Conservation (phyloP, 495 filamentous ascomycete genomes). For the Penicillium odoratum region DNA sequence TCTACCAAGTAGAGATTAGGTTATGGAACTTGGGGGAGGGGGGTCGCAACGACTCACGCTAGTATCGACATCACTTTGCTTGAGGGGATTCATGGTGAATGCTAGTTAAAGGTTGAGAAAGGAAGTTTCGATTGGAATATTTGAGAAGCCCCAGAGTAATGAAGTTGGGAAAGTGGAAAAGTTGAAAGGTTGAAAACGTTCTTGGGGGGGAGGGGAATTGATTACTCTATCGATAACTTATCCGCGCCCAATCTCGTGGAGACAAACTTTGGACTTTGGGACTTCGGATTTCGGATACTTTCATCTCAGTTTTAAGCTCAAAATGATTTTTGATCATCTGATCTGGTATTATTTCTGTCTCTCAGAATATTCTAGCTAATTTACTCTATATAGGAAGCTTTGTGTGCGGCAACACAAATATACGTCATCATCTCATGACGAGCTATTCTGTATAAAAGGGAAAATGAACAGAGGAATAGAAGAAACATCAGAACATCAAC, state of each 20-base stretch:
- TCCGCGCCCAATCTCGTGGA: constrained; percentile 6
- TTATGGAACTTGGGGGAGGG: not conserved
- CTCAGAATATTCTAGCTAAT: not conserved
- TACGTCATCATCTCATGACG: no score
- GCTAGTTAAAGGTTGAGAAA: not conserved
- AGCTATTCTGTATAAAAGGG: no score
- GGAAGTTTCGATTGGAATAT: not conserved
- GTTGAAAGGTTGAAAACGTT: not conserved
- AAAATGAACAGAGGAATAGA: no score
- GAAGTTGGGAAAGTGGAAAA: not conserved
- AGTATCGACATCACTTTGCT: not conserved
- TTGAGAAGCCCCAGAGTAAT: not conserved
- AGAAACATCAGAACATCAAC: no score
- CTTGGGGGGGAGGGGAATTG: not conserved
- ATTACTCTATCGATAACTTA: constrained; percentile 16
- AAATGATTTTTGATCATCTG: not conserved
- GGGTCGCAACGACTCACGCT: not conserved
- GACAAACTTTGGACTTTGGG: no score
- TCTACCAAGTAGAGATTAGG: constrained; percentile 51
- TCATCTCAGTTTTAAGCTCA: not conserved
- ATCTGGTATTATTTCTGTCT: not conserved
- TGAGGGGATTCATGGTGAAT: not conserved
- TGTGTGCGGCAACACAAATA: not conserved
- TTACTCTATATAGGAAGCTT: not conserved
- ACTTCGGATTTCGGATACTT: not conserved